phyloP scores from a whole-genome alignment of 768 basidiomycete species.

The Trametes cubensis region DNA sequence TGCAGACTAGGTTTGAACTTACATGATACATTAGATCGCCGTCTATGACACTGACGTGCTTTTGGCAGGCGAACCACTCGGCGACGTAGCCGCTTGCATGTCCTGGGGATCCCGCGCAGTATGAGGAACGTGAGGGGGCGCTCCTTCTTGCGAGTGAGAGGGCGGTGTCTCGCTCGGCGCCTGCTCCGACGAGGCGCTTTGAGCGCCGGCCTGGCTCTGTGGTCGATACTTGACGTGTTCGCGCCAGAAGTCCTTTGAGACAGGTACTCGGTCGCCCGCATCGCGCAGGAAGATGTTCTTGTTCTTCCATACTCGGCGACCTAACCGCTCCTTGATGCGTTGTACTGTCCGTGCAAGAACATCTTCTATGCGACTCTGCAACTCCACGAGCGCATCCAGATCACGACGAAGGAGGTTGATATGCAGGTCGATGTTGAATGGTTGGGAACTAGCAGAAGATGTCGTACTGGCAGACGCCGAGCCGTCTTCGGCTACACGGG shows the following conservation, averaged over 20 bases:
- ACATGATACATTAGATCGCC: slow-evolving; percentile 16
- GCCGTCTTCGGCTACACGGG: neutral
- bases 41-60: slow-evolving; percentile 5
- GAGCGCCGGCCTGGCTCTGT: slow-evolving; percentile 9
- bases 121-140: neutral
- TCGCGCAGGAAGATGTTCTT: slow-evolving; percentile 57
- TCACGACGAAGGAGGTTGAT: slow-evolving; percentile 59
- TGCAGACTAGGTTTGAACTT: neutral
- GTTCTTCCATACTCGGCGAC: slow-evolving; percentile 70
- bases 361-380: slow-evolving; percentile 46
- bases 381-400: slow-evolving; percentile 48
- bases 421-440: slow-evolving; percentile 58
- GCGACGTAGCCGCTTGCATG: neutral
- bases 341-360: slow-evolving; percentile 55
- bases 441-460: slow-evolving; percentile 34
- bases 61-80: neutral
- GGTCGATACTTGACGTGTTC: slow-evolving; percentile 49
- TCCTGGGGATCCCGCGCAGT: neutral
- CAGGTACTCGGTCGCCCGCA: slow-evolving; percentile 33
- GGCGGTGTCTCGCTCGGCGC: neutral
- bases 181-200: neutral
- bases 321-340: slow-evolving; percentile 74
- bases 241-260: slow-evolving; percentile 53
- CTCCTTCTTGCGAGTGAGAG: neutral
- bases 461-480: neutral